Base-by-base conservation (phyloP, 257 asterid genomes). In the Craterostigma plantagineum region DNA sequence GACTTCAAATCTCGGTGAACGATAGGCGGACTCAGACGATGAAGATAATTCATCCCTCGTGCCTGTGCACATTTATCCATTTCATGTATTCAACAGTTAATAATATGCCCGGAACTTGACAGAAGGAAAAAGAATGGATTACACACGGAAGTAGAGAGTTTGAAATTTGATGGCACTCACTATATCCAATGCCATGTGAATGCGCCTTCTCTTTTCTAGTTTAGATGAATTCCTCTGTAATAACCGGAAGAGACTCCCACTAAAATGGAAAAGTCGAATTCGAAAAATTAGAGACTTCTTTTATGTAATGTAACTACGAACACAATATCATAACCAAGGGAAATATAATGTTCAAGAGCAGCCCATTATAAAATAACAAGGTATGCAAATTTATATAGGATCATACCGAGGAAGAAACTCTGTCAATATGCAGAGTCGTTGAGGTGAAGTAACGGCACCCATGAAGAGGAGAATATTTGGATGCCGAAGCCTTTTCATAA, bases 351-450 rank as follows among this genome's bases (percentile, higher is more conserved):
- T 13, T 27, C 16, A 41, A 33, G 43, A 34, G 12, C 23, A 23
- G 30, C 30, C 30, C 30, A 6, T 23, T 23, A 35, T 42, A 8
- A 10, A 40, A 52, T 43, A 11, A 51, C 40, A 55, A 48, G 51
- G 7, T 48, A 54, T 23, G 30, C 30, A 23, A 23, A 23, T 23
- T 23, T n/a, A 2, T 23, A 2, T 2, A 2, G 66, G 40, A 43
- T 36, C 61, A 18, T 59, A 79, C 98, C 98, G 93, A 41, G 98
- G 93, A 64, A 87, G 95, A 70, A 82, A 87, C 80, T 87, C 98
- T 11, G 95, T 87, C 15, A 87, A 92, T 65, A 87, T 87, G 61
- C 98, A 70, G 58, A 87, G 92, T 43, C 75, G 92, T 46, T 82
- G 65, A 38, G 85, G 85, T 33, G 92, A 87, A 58, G 92, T 82